Evolutionary conservation across 2,329 filamentous ascomycete genomes (phyloP), one percentile per base, ranked within the genome.

Genomic region (Penicillium italicum): DNA sequence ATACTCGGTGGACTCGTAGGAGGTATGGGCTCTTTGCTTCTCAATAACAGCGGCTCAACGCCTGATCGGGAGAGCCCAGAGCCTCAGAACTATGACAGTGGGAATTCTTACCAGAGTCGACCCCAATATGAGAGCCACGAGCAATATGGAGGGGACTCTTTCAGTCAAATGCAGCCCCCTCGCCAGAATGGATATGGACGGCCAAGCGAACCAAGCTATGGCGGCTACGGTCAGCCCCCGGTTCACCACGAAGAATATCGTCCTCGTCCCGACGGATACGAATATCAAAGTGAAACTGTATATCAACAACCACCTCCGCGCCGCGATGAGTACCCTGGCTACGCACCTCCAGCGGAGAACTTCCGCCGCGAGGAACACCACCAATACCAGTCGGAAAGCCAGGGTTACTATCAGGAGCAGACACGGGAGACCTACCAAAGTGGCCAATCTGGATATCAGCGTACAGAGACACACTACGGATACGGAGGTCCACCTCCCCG

Each of bases 1-100:
- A 76, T 96, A 41, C 78, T 96, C 12, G 87, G 86, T 52, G 84
- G 86, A 28, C 73, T 89, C 33, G 87, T 89, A 28, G 77, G 80
- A 30, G 79, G 76, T 26, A 73, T 82, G 57, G 79, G 80, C 30
- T 82, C 82, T 34, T 84, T 83, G 37, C 75, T 92, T 16, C 80
- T 95, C 9, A 83, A 85, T 11, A 81, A 82, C 12, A 81, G 36
- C 33, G 48, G 28, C 10, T 60, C 55, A 3, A 47, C 47, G 36
- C 37, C 56, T 20, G 55, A 41, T 20, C 51, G 41, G 37, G 50
- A 64, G 41, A 62, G 40, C 11, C 53, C 57, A 18, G 53, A 57
- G 44, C 41, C 45, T 36, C 36, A 38, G 10, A 56, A 53, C 28
- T 49, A 59, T 11, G 55, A 55, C 9, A 43, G 43, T 30, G 55